A percentile compares a stretch with the other conserved stretches of the same genome.
Conservation (phyloP, 805 yeast species). For the Candida yuanshanica region DNA sequence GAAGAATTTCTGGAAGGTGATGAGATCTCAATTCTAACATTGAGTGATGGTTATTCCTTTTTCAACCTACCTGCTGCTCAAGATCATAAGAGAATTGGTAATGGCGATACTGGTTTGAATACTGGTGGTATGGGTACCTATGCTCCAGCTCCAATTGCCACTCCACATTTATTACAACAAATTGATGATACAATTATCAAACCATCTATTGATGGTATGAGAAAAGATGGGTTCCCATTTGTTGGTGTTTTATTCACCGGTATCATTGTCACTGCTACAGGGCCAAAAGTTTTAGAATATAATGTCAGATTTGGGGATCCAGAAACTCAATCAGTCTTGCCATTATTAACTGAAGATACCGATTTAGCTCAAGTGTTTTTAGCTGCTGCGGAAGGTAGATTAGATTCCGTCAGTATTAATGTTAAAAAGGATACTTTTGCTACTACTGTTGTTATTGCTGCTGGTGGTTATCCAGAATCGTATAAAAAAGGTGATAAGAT, state of each 20-base stretch:
- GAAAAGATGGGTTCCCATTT: conserved; percentile 91
- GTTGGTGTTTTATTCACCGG: conserved; percentile 96
- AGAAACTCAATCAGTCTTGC: conserved; percentile 95
- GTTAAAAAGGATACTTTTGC: conserved; percentile 52
- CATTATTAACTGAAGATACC: conserved; percentile 74
- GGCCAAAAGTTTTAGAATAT: conserved; percentile 94
- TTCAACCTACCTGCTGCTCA: conserved; percentile 95
- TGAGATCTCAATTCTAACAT: conserved; percentile 86
- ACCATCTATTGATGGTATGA: conserved; percentile 95
- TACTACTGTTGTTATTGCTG: conserved; percentile 93
- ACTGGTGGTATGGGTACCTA: conserved; percentile 99
- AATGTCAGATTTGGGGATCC: conserved; percentile 99
- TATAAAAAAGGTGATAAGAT: conserved; percentile 86
- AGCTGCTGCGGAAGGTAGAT: conserved; percentile 91
- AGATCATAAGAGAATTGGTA: conserved; percentile 94
- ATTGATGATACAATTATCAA: conserved; percentile 73
- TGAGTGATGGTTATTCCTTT: conserved; percentile 90
- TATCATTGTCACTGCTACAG: conserved; percentile 78
- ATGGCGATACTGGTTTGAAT: conserved; percentile 89
- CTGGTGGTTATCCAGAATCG: conserved; percentile 92
- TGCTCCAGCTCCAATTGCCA: conserved; percentile 96
- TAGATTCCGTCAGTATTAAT: conserved; percentile 73
- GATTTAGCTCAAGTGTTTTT: conserved; percentile 89
- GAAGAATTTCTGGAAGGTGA: conserved; percentile 97
- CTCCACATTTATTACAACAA: conserved; percentile 61